These are phyloP conservation scores for Mycosarcoma maydis DNA, from an alignment of 1,284 basidiomycete species.

Conservation along the genomic window DNA sequence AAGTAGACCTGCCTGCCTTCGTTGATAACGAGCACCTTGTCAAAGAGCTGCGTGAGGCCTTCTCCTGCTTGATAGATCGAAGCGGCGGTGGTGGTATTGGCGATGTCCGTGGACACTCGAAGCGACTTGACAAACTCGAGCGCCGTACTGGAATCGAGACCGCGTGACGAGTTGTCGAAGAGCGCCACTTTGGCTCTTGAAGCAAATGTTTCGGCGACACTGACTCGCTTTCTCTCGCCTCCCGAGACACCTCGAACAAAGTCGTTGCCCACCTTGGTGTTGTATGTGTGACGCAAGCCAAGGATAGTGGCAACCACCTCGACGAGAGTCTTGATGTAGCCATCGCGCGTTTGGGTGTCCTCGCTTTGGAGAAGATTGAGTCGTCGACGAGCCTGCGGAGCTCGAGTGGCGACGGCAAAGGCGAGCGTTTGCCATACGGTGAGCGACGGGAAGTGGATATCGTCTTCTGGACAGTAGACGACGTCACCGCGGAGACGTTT, in stretches of 20 bases:
- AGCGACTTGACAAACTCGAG: slow-evolving; percentile 80
- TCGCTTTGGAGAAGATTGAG: slow-evolving; percentile 47
- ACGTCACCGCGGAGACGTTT: slow-evolving; percentile 78
- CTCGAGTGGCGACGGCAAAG: slow-evolving; percentile 57
- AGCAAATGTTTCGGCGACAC: slow-evolving; percentile 75
- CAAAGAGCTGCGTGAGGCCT: slow-evolving; percentile 72
- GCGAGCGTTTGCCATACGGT: slow-evolving; percentile 71
- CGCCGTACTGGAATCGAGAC: slow-evolving; percentile 85
- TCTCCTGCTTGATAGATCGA: slow-evolving; percentile 77
- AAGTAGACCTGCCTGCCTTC: slow-evolving; percentile 63
- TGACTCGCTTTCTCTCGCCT: slow-evolving; percentile 74
- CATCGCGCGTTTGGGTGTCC: slow-evolving; percentile 67
- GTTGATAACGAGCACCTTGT: slow-evolving; percentile 66
- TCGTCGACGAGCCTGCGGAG: slow-evolving; percentile 48
- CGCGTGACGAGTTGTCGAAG: slow-evolving; percentile 78
- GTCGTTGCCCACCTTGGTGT: slow-evolving; percentile 78
- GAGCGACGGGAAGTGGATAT: slow-evolving; percentile 79
- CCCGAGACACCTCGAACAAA: slow-evolving; percentile 80
- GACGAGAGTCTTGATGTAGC: slow-evolving; percentile 70
- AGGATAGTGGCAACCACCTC: slow-evolving; percentile 76
- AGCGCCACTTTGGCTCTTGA: slow-evolving; percentile 72
- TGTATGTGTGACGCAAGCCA: slow-evolving; percentile 72
- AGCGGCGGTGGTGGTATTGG: slow-evolving; percentile 80
- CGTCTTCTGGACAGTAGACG: slow-evolving; percentile 79
- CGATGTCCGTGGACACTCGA: slow-evolving; percentile 79